Evolutionary conservation across 352 stramenopile species (phyloP).

Genomic region (Phytophthora chlamydospora): DNA sequence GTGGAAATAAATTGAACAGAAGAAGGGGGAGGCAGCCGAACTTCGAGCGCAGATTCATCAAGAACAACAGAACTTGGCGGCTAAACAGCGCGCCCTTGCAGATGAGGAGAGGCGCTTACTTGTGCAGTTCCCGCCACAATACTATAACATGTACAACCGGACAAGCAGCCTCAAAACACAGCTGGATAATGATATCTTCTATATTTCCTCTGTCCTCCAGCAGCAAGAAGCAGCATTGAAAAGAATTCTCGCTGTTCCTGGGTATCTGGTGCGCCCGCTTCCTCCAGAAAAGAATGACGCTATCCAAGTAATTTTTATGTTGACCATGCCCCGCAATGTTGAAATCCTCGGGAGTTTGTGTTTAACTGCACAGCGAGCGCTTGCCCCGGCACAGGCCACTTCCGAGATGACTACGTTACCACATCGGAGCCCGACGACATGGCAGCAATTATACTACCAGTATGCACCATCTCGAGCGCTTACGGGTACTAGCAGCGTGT

Average conservation of each 20-base stretch:
- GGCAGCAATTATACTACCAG: constrained; percentile 29
- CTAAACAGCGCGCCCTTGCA: constrained; percentile 1
- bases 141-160: neutral
- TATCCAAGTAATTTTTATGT: constrained; percentile 50
- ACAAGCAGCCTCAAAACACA: constrained; percentile 4
- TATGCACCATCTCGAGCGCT: constrained; percentile 9
- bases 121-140: neutral
- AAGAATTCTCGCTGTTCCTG: constrained; percentile 25
- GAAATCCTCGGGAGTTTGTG: constrained; percentile 48
- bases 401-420: constrained; percentile 15
- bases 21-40: constrained; percentile 14
- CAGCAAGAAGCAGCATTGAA: constrained; percentile 6
- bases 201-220: neutral
- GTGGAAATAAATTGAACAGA: constrained; percentile 25
- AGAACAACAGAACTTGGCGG: neutral
- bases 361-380: constrained; percentile 37
- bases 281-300: constrained; percentile 27
- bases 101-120: constrained; percentile 10
- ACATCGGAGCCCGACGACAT: constrained; percentile 13
- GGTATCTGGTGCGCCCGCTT: constrained; percentile 41
- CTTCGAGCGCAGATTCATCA: constrained; percentile 16
- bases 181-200: neutral
- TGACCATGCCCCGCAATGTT: constrained; percentile 44
- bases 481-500: constrained; percentile 5
- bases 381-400: constrained; percentile 19